phyloP scores from a whole-genome alignment of 805 yeast genomes.

The Saccharomycopsis vini region DNA sequence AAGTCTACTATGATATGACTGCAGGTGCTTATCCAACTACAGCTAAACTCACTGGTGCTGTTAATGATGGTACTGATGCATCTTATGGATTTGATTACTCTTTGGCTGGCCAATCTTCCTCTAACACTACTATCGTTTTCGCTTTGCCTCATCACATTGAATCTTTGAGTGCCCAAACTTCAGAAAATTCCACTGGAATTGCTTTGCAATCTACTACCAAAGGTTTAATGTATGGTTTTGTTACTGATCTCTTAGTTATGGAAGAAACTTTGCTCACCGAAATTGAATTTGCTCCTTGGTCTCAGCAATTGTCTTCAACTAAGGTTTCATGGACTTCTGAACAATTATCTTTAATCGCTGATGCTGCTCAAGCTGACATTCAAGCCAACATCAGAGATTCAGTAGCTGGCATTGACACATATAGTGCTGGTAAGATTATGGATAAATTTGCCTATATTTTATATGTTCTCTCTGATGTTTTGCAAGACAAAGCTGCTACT shows the following conservation, averaged over 20 bases:
- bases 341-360: slow-evolving; percentile 25
- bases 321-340: slow-evolving; percentile 24
- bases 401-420: slow-evolving; percentile 41
- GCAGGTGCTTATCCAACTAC: slow-evolving; percentile 55
- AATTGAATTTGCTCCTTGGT: slow-evolving; percentile 38
- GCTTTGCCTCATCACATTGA: slow-evolving; percentile 62
- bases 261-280: slow-evolving; percentile 35
- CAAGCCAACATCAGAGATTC: slow-evolving; percentile 35
- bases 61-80: slow-evolving; percentile 29
- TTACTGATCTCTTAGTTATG: slow-evolving; percentile 33
- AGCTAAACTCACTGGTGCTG: slow-evolving; percentile 36
- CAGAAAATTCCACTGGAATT: slow-evolving; percentile 27
- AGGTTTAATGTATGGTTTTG: slow-evolving; percentile 39
- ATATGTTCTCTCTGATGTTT: slow-evolving; percentile 37
- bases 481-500: slow-evolving; percentile 31
- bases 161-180: slow-evolving; percentile 31
- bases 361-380: slow-evolving; percentile 30
- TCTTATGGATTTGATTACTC: slow-evolving; percentile 36
- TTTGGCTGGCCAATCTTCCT: slow-evolving; percentile 37
- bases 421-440: slow-evolving; percentile 39
- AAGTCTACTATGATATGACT: slow-evolving; percentile 41
- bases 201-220: slow-evolving; percentile 40
- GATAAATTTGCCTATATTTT: slow-evolving; percentile 46
- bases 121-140: slow-evolving; percentile 40
- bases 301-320: slow-evolving; percentile 24